These are phyloP conservation scores for Crassisporium funariophilum DNA, from an alignment of 768 basidiomycete species.

Conservation along the genomic window DNA sequence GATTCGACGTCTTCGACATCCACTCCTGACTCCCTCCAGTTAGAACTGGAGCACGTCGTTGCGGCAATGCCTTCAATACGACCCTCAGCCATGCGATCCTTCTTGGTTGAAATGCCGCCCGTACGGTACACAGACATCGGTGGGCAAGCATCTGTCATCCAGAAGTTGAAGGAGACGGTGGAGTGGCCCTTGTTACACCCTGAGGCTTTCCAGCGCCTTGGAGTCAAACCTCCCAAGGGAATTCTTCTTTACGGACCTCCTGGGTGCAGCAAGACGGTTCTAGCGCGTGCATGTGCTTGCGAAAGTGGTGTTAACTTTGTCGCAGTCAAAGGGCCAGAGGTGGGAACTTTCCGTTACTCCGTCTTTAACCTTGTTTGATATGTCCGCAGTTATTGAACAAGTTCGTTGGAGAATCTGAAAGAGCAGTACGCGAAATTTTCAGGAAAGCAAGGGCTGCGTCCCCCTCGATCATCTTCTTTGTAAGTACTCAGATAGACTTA, in stretches of 20 bases:
- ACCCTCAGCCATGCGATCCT: constrained; percentile 92
- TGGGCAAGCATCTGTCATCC: constrained; percentile 79
- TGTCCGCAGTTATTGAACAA: constrained; percentile 93
- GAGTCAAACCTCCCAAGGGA: constrained; percentile 86
- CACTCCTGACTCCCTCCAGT: constrained; percentile 30
- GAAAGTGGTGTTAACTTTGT: constrained; percentile 96
- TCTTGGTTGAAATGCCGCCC: constrained; percentile 85
- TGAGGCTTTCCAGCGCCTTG: constrained; percentile 83
- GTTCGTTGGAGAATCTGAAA: constrained; percentile 96
- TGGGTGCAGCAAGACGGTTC: constrained; percentile 95
- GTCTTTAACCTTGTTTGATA: constrained; percentile 5
- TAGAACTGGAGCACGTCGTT: constrained; percentile 66
- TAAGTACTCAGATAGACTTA: constrained; percentile 40
- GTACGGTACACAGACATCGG: constrained; percentile 89
- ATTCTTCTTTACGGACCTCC: constrained; percentile 94
- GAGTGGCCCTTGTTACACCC: constrained; percentile 95
- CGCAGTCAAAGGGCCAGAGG: constrained; percentile 97
- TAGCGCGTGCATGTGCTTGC: constrained; percentile 88
- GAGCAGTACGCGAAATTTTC: constrained; percentile 93
- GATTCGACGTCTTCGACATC: constrained; percentile 13
- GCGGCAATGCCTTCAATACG: constrained; percentile 76
- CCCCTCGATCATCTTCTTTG: constrained; percentile 96
- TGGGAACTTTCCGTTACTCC: constrained; percentile 32
- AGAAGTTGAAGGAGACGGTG: constrained; percentile 85
- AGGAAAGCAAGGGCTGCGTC: constrained; percentile 92